Conservation (phyloP, 2,329 filamentous ascomycete species). For the Lachnellula occidentalis region DNA sequence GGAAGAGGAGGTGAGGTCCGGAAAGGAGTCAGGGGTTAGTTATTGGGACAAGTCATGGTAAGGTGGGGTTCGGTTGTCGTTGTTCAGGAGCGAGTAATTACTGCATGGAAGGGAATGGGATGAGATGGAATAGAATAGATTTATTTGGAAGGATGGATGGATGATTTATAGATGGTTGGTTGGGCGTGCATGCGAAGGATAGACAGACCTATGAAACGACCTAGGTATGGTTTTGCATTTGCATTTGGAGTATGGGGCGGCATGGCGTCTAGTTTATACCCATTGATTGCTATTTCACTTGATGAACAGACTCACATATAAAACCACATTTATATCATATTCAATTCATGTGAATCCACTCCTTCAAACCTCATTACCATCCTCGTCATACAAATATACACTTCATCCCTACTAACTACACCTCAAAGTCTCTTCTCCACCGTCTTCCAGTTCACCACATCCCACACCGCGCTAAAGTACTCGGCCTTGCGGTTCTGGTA, state of each 20-base stretch:
- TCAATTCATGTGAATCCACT: neutral
- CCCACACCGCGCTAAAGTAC: conserved; percentile 91
- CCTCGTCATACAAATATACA: too few relatives aligned
- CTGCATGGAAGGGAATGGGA: too few relatives aligned
- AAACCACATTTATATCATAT: neutral
- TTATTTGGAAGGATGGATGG: neutral
- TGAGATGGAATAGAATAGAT: neutral
- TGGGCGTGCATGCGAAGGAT: too few relatives aligned
- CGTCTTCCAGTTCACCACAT: conserved; percentile 92
- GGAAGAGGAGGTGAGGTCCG: neutral
- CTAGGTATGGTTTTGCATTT: too few relatives aligned
- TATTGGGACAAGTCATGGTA: too few relatives aligned
- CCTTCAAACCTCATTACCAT: neutral
- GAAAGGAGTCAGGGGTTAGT: too few relatives aligned
- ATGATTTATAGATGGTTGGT: neutral
- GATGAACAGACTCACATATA: too few relatives aligned
- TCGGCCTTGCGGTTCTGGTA: conserved; percentile 97
- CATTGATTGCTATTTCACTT: neutral
- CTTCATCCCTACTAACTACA: neutral
- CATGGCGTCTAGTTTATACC: neutral
- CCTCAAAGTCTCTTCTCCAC: conserved; percentile 66
- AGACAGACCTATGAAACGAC: too few relatives aligned
- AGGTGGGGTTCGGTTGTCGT: too few relatives aligned
- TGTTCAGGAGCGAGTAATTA: neutral
- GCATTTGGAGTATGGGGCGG: neutral